Evolutionary conservation across 2,329 filamentous ascomycete species (phyloP), one percentile per base, ranked within the genome.

Genomic region (Diaporthe velutina): DNA sequence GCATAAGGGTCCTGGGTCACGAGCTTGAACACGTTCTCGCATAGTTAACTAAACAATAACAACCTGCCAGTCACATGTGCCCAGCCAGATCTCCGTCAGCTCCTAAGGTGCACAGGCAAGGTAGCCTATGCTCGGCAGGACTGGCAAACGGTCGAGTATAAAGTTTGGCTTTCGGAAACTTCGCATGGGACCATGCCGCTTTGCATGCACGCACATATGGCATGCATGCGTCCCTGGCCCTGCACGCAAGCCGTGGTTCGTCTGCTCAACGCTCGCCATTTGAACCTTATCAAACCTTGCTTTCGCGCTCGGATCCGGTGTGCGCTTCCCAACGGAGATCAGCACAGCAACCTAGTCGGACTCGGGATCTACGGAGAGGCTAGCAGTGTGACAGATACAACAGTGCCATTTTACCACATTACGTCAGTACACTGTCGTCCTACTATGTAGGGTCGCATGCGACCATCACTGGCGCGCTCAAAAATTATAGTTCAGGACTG

Each of bases 141-240:
- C 40, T 40, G n/a, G 64, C 22, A 38, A 28, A 30, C 17, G n/a
- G 22, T 40, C 7, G 7, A 17, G 1, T 54, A n/a, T 68, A 54
- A 28, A 15, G 45, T 68, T 68, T 68, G 15, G 48, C 64, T 68
- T 68, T 68, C 64, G 48, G 48, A 68, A 68, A 68, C 64, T 68
- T 68, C 64, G 45, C 64, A 67, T 52, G 45, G 64, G 33, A 67
- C 45, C 42, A 50, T 52, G 45, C 45, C n/a, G 64, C 30, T 52
- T 52, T 38, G 64, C 64, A 67, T 67, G 45, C 64, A 50, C 48
- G 64, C 64, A 40, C 48, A 54, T 68, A 40, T 54, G 48, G 30
- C 48, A 19, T 67, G 64, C 64, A 68, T 54, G 1, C 2, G 30
- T 50, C 48, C 64, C 48, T 68, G 48, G 64, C 48, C 45, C 48